These are phyloP conservation scores for Oropetium thomaeum DNA, from an alignment of 176 grass and related monocot species.

Conservation along the genomic window DNA sequence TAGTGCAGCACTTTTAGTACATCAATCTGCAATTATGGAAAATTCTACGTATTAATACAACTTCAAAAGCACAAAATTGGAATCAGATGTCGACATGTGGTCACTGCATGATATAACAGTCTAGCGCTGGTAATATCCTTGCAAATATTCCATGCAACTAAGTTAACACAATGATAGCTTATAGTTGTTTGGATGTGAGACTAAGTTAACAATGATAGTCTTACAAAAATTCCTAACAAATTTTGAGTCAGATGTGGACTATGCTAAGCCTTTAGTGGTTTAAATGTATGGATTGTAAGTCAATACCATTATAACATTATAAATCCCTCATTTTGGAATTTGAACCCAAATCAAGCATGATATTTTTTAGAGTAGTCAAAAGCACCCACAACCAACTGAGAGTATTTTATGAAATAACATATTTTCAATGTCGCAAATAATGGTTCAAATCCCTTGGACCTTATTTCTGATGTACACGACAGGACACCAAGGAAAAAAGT, in stretches of 20 bases:
- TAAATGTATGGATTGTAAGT: background rate
- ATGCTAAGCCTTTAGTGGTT: background rate
- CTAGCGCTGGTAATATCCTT: background rate
- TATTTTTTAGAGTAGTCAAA: slow-evolving; percentile 3
- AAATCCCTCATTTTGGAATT: slow-evolving; percentile 14
- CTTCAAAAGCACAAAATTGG: background rate
- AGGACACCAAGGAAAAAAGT: background rate
- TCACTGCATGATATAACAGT: background rate
- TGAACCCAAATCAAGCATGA: background rate
- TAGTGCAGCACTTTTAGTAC: slow-evolving; percentile 83
- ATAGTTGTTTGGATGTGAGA: background rate
- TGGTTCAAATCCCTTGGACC: background rate
- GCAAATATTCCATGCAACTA: background rate
- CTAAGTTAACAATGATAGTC: background rate
- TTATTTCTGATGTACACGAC: background rate
- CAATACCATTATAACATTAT: background rate
- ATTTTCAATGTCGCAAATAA: background rate
- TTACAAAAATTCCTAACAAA: background rate
- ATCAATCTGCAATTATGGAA: slow-evolving; percentile 64
- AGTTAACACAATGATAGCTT: background rate
- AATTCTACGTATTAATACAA: background rate
- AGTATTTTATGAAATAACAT: background rate
- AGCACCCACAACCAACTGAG: background rate
- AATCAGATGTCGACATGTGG: background rate
- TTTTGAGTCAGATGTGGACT: background rate